A percentile compares a stretch with the other conserved stretches of the same genome.
phyloP scores from a whole-genome alignment of 1,284 basidiomycete genomes.

The Taiwanofungus camphoratus region DNA sequence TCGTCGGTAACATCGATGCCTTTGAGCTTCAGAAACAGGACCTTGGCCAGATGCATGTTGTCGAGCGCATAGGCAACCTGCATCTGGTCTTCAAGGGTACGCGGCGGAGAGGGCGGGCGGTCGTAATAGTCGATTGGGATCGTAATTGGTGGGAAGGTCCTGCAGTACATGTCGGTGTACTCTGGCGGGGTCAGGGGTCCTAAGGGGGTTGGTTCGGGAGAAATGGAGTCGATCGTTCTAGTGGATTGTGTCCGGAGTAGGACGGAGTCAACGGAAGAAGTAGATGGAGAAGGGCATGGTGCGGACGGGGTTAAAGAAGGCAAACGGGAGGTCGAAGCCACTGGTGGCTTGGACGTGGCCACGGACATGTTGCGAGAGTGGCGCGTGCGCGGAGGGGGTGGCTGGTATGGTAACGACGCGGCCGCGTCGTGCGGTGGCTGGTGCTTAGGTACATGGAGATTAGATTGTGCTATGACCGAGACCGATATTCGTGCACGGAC shows the following conservation, averaged over 20 bases:
- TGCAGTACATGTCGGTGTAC: conserved; percentile 9
- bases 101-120: conserved; percentile 41
- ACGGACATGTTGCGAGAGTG: conserved; percentile 10
- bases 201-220: conserved; percentile 20
- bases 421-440: conserved; percentile 8
- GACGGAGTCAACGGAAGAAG: conserved; percentile 19
- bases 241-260: conserved; percentile 18
- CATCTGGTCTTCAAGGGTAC: conserved; percentile 54
- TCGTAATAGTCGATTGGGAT: conserved; percentile 30
- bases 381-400: conserved; percentile 4
- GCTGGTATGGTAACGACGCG: conserved; percentile 7
- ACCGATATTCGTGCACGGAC: conserved; percentile 8
- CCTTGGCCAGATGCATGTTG: conserved; percentile 58
- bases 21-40: conserved; percentile 52
- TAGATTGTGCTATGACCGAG: conserved; percentile 8
- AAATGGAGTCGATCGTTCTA: conserved; percentile 27
- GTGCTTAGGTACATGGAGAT: conserved; percentile 10
- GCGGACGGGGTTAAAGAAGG: conserved; percentile 13
- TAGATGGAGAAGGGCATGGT: conserved; percentile 15
- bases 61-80: conserved; percentile 61
- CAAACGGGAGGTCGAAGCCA: conserved; percentile 21
- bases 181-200: conserved; percentile 27
- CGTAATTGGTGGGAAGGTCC: conserved; percentile 4
- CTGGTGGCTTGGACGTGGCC: conserved; percentile 10
- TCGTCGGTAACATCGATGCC: conserved; percentile 54